phyloP scores from a whole-genome alignment of 2,329 filamentous ascomycete genomes.

The Microsporum audouinii region DNA sequence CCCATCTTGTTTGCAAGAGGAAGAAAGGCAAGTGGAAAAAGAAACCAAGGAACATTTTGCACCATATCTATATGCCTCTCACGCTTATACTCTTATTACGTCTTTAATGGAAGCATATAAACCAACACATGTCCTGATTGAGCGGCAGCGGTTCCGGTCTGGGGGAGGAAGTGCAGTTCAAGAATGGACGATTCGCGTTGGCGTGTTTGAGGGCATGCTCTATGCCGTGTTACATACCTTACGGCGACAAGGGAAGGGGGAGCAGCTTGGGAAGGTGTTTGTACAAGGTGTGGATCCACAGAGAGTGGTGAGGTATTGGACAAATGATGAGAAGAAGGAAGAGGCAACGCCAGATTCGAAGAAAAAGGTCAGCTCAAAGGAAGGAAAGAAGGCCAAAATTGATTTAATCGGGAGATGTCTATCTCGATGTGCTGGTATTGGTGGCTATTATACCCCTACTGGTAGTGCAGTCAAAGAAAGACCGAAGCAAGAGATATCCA shows the following conservation, averaged over 20 bases:
- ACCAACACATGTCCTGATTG: conserved; percentile 61
- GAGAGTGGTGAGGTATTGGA: conserved; percentile 47
- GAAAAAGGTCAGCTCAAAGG: conserved; percentile 18
- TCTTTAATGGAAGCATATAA: conserved; percentile 39
- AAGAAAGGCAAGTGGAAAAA: background rate
- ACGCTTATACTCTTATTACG: conserved; percentile 46
- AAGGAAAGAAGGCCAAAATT: conserved; percentile 48
- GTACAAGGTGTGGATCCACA: conserved; percentile 44
- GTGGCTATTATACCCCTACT: background rate
- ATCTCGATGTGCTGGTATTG: conserved; percentile 3
- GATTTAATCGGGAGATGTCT: conserved; percentile 49
- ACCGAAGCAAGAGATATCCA: conserved; percentile 2
- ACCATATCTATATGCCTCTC: conserved; percentile 42
- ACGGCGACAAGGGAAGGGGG: conserved; percentile 28
- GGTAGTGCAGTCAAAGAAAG: background rate
- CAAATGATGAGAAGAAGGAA: conserved; percentile 22
- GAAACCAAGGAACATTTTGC: conserved; percentile 39
- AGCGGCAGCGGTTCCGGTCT: conserved; percentile 53
- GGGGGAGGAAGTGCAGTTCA: conserved; percentile 53
- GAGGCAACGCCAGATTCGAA: conserved; percentile 8
- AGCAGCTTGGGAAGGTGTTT: conserved; percentile 24
- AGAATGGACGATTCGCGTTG: conserved; percentile 75
- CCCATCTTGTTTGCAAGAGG: background rate
- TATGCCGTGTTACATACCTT: conserved; percentile 57
- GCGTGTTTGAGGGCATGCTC: conserved; percentile 70